These are phyloP conservation scores for Cystoisospora suis DNA, from an alignment of 169 alveolate species.

Conservation along the genomic window DNA sequence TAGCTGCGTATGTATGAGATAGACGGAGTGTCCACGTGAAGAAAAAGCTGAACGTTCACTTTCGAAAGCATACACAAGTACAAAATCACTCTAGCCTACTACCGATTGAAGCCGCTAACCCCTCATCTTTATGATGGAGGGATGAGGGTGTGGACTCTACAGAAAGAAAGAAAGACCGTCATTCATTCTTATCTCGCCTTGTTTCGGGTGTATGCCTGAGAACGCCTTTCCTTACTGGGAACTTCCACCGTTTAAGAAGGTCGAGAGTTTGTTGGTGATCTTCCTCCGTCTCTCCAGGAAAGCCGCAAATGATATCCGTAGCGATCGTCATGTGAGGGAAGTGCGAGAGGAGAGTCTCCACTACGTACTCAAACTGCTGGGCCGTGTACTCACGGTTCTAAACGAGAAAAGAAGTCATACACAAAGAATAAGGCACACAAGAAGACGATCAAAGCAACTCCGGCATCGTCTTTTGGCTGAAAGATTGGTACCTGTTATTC, in stretches of 20 bases:
- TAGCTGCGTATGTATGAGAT: not conserved
- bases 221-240: constrained; percentile 94
- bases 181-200: too few species aligned
- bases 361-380: constrained; percentile 92
- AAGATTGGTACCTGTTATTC: too few species aligned
- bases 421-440: not conserved
- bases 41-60: not conserved
- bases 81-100: too few species aligned
- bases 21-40: not conserved
- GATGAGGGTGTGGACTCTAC: too few species aligned
- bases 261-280: constrained; percentile 90
- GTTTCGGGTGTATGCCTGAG: too few species aligned
- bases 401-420: not conserved
- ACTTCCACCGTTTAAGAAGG: constrained; percentile 87
- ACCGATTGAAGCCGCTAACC: too few species aligned
- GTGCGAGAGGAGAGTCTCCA: constrained; percentile 81
- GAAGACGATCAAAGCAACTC: not conserved
- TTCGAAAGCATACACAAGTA: not conserved
- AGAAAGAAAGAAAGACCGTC: too few species aligned
- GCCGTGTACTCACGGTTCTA: constrained; percentile 94
- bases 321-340: constrained; percentile 93
- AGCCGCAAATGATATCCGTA: constrained; percentile 99
- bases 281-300: constrained; percentile 95
- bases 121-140: too few species aligned
- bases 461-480: too few species aligned